Evolutionary conservation across 2,329 filamentous ascomycete species (phyloP).

Genomic region (Xylaria sp.): DNA sequence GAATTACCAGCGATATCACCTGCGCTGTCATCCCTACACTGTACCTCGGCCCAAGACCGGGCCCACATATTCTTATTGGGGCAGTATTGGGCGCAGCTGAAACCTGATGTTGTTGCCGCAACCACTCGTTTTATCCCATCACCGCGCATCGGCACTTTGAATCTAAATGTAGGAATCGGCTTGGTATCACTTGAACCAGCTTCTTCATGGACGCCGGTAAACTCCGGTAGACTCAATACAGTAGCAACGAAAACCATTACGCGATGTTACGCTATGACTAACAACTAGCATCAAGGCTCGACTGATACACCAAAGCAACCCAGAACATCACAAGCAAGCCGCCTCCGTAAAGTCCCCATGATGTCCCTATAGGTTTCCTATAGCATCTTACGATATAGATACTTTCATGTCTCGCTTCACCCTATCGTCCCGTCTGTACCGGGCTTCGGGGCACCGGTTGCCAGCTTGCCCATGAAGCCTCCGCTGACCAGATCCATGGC

Average conservation of each 20-base stretch:
- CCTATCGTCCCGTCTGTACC: constrained; percentile 49
- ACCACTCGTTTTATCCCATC: too few species aligned
- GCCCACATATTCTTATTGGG: background rate
- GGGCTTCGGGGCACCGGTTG: constrained; percentile 47
- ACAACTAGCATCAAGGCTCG: background rate
- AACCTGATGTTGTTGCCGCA: too few species aligned
- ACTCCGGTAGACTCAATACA: too few species aligned
- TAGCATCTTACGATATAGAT: background rate
- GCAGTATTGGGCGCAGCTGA: background rate
- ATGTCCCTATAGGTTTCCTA: background rate
- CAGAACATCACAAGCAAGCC: background rate
- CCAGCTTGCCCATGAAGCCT: constrained; percentile 49
- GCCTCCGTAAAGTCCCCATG: too few species aligned
- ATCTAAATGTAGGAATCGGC: background rate
- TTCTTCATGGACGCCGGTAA: too few species aligned
- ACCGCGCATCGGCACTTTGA: background rate
- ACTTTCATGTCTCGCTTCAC: constrained; percentile 19
- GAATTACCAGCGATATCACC: background rate
- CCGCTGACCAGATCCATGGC: constrained; percentile 47
- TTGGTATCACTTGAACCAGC: background rate
- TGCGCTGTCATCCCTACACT: background rate
- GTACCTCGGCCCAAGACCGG: background rate
- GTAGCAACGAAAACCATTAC: background rate
- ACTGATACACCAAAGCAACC: background rate
- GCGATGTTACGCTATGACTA: constrained; percentile 6